Base-by-base conservation (phyloP, 352 stramenopile species). In the Blastocystis hominis region DNA sequence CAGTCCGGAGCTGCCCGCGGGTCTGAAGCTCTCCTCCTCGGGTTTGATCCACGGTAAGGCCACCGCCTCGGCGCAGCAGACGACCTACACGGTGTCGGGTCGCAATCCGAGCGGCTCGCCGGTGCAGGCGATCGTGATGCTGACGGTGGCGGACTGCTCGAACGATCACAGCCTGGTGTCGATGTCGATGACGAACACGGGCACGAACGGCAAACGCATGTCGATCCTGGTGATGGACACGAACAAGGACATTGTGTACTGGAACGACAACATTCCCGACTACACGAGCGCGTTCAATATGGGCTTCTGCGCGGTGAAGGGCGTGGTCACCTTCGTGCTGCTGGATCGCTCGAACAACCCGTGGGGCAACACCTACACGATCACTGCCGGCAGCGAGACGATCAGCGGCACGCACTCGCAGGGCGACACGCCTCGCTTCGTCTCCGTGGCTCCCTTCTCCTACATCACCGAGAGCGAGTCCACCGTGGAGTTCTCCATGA, bases 41-140 rank as follows among this genome's bases (percentile, higher is more conserved):
- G 76, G 76, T 46, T n/a, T 61, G 30, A 61, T 86, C 36, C 63
- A 20, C 34, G 76, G 76, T 17, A n/a, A 15, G 9, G 54, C 76
- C 20, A 86, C 76, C 38, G n/a, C 24, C 7, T 6, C 46, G 0
- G 13, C 59, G 13, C 0, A 20, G 7, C 13, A 1, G 13, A 0
- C 13, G 6, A 15, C 63, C 0, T 75, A 86, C 30, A 36, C 20
- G 24, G 30, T 86, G n/a, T 10, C 4, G 6, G 40, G 15, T 13
- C 75, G 24, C 7, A 61, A 54, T n/a, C 13, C 36, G 20, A 40
- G n/a, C 2, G 76, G 63, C 17, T 5, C 9, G 1, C 10, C 24
- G n/a, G 54, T 77, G 30, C 40, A 9, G 13, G 42, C 59, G 5
- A 36, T 13, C 20, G 13, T 86, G 34, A 0, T 15, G 7, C 68